These are phyloP conservation scores for Rhizophagus sp. DNA, from an alignment of 192 early-diverging fungal genomes.

Conservation along the genomic window DNA sequence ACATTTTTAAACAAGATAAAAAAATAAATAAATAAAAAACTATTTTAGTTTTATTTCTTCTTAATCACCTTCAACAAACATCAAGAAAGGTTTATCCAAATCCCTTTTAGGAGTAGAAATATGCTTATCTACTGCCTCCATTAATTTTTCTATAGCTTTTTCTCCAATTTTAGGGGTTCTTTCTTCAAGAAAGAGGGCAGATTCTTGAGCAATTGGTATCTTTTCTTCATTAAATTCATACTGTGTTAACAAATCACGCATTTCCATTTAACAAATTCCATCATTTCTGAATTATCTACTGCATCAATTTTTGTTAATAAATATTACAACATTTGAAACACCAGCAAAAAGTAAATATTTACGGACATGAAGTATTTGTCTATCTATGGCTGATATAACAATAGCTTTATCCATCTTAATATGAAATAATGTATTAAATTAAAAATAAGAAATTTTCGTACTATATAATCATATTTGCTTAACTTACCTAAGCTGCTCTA, in stretches of 20 bases:
- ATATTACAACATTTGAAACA: slow-evolving; percentile 89
- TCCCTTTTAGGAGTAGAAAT: slow-evolving; percentile 93
- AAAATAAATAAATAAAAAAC: not conserved
- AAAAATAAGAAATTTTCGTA: too few relatives aligned
- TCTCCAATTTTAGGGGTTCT: slow-evolving; percentile 89
- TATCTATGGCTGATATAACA: slow-evolving; percentile 96
- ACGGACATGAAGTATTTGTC: slow-evolving; percentile 98
- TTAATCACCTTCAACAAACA: slow-evolving; percentile 91
- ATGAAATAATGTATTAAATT: too few relatives aligned
- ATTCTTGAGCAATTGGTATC: slow-evolving; percentile 89
- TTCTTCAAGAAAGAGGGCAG: slow-evolving; percentile 89
- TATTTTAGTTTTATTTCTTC: not conserved
- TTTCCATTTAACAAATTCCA: slow-evolving; percentile 99
- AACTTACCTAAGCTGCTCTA: slow-evolving; percentile 86
- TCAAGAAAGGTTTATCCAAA: slow-evolving; percentile 98
- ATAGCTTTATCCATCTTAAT: slow-evolving; percentile 93
- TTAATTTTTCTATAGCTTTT: slow-evolving; percentile 86
- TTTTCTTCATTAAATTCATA: slow-evolving; percentile 94
- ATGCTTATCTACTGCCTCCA: slow-evolving; percentile 88
- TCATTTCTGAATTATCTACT: slow-evolving; percentile 94
- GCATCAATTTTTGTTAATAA: slow-evolving; percentile 99
- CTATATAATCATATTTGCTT: too few relatives aligned
- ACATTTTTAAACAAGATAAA: slow-evolving; percentile 68
- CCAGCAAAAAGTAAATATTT: slow-evolving; percentile 97
- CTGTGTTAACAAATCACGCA: slow-evolving; percentile 89